Conservation (phyloP, 257 asterid species). For the Capsicum pubescens region DNA sequence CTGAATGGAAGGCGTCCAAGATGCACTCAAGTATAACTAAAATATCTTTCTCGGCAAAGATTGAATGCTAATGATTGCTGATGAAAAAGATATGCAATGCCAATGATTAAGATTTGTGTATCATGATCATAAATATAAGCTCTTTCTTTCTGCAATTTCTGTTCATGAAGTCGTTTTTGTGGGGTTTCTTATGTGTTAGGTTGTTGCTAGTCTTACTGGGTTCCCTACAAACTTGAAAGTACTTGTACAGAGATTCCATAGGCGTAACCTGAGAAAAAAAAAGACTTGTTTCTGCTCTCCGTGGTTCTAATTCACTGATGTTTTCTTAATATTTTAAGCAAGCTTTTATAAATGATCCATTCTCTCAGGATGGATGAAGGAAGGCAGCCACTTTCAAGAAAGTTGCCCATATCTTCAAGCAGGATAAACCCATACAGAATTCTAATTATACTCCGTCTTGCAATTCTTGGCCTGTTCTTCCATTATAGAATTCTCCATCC, state of each 20-base stretch:
- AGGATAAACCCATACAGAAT: constrained; percentile 82
- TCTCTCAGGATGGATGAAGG: constrained; percentile 90
- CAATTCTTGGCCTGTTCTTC: constrained; percentile 77
- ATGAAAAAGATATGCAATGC: neutral
- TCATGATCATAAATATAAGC: constrained; percentile 7
- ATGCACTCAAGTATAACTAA: constrained; percentile 9
- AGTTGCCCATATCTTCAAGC: constrained; percentile 82
- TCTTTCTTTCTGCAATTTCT: neutral
- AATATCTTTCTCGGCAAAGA: neutral
- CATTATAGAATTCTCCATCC: constrained; percentile 89
- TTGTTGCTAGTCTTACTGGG: neutral
- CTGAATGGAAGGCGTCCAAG: constrained; percentile 4
- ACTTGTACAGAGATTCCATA: neutral
- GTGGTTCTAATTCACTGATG: neutral
- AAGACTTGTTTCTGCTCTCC: constrained; percentile 5
- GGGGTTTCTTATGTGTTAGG: constrained; percentile 16
- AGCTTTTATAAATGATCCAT: constrained; percentile 27
- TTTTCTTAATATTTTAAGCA: neutral
- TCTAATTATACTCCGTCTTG: constrained; percentile 76
- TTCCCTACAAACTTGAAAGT: constrained; percentile 1
- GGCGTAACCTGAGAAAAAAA: constrained; percentile 3
- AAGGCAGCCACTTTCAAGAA: constrained; percentile 92
- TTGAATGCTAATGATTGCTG: neutral
- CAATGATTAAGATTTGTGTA: neutral
- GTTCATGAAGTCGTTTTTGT: neutral